These are phyloP conservation scores for Abelmoschus esculentus DNA, from an alignment of 345 rosid genomes.

Conservation along the genomic window DNA sequence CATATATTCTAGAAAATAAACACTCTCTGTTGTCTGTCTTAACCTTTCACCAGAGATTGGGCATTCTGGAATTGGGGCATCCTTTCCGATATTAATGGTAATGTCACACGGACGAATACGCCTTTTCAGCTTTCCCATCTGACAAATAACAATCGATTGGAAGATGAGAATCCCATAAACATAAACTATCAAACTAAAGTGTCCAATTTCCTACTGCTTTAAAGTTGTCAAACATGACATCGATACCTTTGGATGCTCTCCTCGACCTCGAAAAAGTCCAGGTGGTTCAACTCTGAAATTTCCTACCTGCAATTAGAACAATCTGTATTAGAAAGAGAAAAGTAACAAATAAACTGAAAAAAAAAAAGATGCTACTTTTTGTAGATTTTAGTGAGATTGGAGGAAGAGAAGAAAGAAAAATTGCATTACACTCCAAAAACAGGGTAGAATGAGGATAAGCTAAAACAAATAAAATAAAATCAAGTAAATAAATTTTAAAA, in stretches of 20 bases:
- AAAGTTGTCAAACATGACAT: slow-evolving; percentile 11
- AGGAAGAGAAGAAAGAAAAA: too few species aligned
- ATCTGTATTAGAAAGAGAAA: slow-evolving; percentile 15
- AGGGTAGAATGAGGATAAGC: too few species aligned
- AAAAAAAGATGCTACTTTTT: too few species aligned
- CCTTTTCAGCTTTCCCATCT: slow-evolving; percentile 96
- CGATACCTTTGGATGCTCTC: slow-evolving; percentile 98
- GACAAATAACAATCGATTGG: slow-evolving; percentile 15
- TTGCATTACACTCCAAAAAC: too few species aligned
- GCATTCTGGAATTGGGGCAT: slow-evolving; percentile 81
- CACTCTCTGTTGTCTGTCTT: background rate
- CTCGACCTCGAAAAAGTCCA: slow-evolving; percentile 96
- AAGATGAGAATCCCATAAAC: slow-evolving; percentile 10
- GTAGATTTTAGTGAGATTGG: too few species aligned
- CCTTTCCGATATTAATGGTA: slow-evolving; percentile 88
- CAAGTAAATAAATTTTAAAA: background rate
- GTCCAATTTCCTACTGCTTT: slow-evolving; percentile 6
- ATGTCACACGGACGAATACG: slow-evolving; percentile 86
- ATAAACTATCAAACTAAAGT: background rate
- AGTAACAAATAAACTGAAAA: background rate
- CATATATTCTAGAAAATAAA: background rate
- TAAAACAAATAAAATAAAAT: too few species aligned
- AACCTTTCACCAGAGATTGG: slow-evolving; percentile 95
- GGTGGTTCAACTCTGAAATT: slow-evolving; percentile 99
- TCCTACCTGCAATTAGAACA: slow-evolving; percentile 63